Evolutionary conservation across 257 asterid species (phyloP).

Genomic region (Rubia yunnanensis): DNA sequence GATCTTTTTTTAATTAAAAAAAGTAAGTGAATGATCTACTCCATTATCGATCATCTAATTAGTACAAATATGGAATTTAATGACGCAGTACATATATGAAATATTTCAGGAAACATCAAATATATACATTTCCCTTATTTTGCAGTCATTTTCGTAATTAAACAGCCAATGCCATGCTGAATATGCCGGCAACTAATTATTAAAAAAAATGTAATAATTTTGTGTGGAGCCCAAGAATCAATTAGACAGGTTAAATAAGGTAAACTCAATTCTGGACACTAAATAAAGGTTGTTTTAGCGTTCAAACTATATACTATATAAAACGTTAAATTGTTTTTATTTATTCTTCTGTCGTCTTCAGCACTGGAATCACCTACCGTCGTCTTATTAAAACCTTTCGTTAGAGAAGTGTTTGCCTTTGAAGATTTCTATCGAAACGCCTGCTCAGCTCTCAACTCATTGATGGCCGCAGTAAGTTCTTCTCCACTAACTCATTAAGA

Average conservation of each 20-base stretch:
- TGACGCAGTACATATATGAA: too few species aligned
- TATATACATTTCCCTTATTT: background rate
- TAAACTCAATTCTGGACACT: background rate
- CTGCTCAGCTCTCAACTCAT: background rate
- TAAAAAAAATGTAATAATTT: too few species aligned
- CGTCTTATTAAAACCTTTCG: background rate
- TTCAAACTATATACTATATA: conserved; percentile 9
- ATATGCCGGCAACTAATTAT: background rate
- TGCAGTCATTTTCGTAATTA: too few species aligned
- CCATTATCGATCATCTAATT: too few species aligned
- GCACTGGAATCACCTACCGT: conserved; percentile 36
- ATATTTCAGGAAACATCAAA: too few species aligned
- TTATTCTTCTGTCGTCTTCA: conserved; percentile 8
- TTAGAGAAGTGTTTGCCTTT: conserved; percentile 2
- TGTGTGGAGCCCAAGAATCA: background rate
- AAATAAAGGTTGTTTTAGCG: conserved; percentile 1
- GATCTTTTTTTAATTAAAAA: too few species aligned
- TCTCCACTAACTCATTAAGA: too few species aligned
- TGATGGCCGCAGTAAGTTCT: background rate
- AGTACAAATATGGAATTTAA: too few species aligned
- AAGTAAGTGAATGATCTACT: too few species aligned
- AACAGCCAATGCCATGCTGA: too few species aligned
- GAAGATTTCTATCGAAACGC: background rate
- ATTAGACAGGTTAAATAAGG: conserved; percentile 4
- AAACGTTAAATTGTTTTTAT: background rate